Conservation (phyloP, 139 green algal genomes). For the Pseudopediastrum boryanum region DNA sequence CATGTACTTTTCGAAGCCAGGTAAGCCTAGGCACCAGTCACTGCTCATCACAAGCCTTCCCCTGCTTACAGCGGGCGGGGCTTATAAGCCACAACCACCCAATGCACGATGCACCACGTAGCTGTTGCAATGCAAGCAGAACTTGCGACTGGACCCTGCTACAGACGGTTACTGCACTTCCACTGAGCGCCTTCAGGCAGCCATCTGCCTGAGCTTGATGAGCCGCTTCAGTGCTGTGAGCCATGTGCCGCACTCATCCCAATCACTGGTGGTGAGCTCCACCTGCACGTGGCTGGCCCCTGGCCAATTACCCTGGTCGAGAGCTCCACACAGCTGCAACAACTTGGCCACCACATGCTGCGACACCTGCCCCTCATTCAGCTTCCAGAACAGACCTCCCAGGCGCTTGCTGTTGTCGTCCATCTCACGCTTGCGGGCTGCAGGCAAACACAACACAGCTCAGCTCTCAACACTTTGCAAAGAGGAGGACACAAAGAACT, state of each 20-base stretch:
- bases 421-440: constrained; percentile 89
- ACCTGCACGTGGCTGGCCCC: constrained; percentile 82
- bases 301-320: constrained; percentile 81
- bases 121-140: too few relatives aligned
- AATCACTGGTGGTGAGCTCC: constrained; percentile 90
- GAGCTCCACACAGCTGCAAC: constrained; percentile 76
- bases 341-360: constrained; percentile 76
- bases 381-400: constrained; percentile 87
- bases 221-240: constrained; percentile 94
- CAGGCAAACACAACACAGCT: neutral
- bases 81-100: too few relatives aligned
- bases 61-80: too few relatives aligned
- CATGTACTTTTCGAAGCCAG: too few relatives aligned
- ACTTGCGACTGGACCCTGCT: too few relatives aligned
- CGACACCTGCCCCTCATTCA: constrained; percentile 85
- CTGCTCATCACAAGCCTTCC: too few relatives aligned
- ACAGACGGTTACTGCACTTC: too few relatives aligned
- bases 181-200: constrained; percentile 34
- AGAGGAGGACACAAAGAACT: too few relatives aligned
- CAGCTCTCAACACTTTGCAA: too few relatives aligned
- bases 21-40: too few relatives aligned
- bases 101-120: too few relatives aligned
- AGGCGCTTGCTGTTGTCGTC: constrained; percentile 94
- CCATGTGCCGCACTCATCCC: constrained; percentile 93
- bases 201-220: constrained; percentile 81